A percentile compares a stretch with the other conserved stretches of the same genome.
Conservation (phyloP, 192 early-diverging fungal genomes). For the Cetraspora pellucida region DNA sequence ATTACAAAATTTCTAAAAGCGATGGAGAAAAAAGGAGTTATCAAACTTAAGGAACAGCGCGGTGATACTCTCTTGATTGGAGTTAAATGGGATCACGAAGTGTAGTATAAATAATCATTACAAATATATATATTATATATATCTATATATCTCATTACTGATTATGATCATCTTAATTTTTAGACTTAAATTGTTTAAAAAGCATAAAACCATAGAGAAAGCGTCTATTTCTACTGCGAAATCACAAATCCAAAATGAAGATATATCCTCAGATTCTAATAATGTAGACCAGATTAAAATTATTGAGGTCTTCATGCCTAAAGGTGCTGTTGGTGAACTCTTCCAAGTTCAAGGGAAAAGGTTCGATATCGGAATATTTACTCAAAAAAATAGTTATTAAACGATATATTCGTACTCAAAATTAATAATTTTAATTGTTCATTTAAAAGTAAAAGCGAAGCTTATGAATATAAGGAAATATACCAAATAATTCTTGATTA, state of each 20-base stretch:
- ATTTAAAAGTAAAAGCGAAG: constrained; percentile 46
- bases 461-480: constrained; percentile 63
- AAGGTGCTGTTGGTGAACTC: constrained; percentile 48
- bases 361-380: neutral
- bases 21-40: constrained; percentile 80
- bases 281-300: constrained; percentile 41
- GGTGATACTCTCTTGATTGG: constrained; percentile 63
- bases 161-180: neutral
- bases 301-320: constrained; percentile 59
- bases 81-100: constrained; percentile 64
- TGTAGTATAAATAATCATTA: constrained; percentile 40
- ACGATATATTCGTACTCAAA: too few relatives aligned
- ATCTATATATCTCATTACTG: neutral
- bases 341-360: constrained; percentile 51
- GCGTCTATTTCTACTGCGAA: constrained; percentile 38
- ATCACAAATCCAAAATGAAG: constrained; percentile 24
- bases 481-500: constrained; percentile 63
- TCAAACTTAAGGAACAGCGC: constrained; percentile 80
- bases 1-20: constrained; percentile 85
- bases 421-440: too few relatives aligned
- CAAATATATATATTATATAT: neutral
- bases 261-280: neutral
- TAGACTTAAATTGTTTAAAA: constrained; percentile 36
- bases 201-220: constrained; percentile 43
- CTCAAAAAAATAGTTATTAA: neutral